Base-by-base conservation (phyloP, 2,329 filamentous ascomycete species). In the Aaosphaeria arxii region DNA sequence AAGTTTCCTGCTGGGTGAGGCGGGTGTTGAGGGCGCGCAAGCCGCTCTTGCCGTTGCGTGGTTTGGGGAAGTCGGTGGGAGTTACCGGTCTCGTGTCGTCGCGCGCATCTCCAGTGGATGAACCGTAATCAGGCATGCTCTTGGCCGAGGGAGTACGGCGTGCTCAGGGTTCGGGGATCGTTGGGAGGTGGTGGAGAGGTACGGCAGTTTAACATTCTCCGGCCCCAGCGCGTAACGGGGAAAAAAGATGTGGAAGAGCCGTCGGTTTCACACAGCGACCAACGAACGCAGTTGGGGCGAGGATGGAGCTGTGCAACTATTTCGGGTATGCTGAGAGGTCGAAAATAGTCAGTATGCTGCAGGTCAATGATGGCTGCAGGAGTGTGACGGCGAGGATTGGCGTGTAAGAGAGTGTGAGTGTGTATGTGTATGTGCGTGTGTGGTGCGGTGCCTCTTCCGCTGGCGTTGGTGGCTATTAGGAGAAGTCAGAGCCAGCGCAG, bases 1-100 rank as follows among this genome's bases (percentile, higher is more conserved):
- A 69, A 47, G 64, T 68, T 48, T 63, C 59, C 36, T 61, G 58
- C 42, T 55, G 52, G 41, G 58, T 54, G 45, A 49, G 57, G 36
- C 55, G 59, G 40, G 64, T 69, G 44, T 69, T 57, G 50, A 68
- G 63, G 36, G 61, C 48, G 47, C 56, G 61, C 60, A 67, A 62
- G 33, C 52, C 44, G n/a, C 42, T 50, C 44, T 47, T 56, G 11
- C 55, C 43, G 44, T 61, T 64, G 47, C 54, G 53, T 39, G 57
- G 52, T 38, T 55, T 57, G 44, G 58, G 53, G 35, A 58, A 52
- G 38, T 55, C 61, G 17, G 62, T 63, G n/a, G 66, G 66, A 39
- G 66, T 70, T 33, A 57, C 48, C 31, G 63, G 63, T 29, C 61
- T 61, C 31, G 51, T 52, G 30, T 57, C 53, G 44, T 63, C 50